phyloP scores from a whole-genome alignment of 208 protist species.

The Crithidia acanthocephali region DNA sequence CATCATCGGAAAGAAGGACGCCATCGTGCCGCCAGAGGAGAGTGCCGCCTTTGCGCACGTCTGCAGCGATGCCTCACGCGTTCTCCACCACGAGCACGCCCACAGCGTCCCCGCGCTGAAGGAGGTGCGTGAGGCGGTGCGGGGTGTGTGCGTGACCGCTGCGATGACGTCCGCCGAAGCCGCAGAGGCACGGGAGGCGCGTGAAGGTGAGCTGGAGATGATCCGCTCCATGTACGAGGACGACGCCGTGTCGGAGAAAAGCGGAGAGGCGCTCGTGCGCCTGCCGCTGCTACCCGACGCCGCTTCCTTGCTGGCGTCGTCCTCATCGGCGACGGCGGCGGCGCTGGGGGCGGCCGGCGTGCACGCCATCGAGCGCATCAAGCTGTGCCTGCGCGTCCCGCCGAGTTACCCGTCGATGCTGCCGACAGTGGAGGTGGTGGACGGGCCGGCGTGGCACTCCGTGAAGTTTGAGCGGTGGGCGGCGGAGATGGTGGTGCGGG shows the following conservation, averaged over 20 bases:
- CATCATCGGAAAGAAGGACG: slow-evolving; percentile 77
- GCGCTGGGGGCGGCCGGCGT: slow-evolving; percentile 13
- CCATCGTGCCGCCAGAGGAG: slow-evolving; percentile 66
- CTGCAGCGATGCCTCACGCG: slow-evolving; percentile 51
- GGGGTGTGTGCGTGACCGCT: slow-evolving; percentile 41
- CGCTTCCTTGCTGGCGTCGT: slow-evolving; percentile 54
- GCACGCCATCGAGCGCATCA: slow-evolving; percentile 41
- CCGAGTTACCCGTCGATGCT: slow-evolving; percentile 55
- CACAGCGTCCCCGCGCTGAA: slow-evolving; percentile 81
- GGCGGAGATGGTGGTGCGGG: slow-evolving; percentile 38
- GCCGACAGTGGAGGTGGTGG: slow-evolving; percentile 49
- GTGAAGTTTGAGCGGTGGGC: slow-evolving; percentile 67
- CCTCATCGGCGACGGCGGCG: slow-evolving; percentile 36
- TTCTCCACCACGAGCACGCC: slow-evolving; percentile 79
- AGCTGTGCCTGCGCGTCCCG: slow-evolving; percentile 53
- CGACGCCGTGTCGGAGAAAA: slow-evolving; percentile 34
- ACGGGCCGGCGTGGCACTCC: slow-evolving; percentile 54
- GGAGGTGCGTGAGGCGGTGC: slow-evolving; percentile 39
- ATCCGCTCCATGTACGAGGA: slow-evolving; percentile 77
- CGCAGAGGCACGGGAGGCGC: slow-evolving; percentile 34
- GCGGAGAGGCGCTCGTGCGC: slow-evolving; percentile 16
- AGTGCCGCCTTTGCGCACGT: slow-evolving; percentile 61
- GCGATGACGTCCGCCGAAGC: slow-evolving; percentile 24
- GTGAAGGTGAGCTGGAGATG: slow-evolving; percentile 77
- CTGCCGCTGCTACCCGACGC: slow-evolving; percentile 27